Evolutionary conservation across 2,329 filamentous ascomycete species (phyloP).

Genomic region (Cordyceps javanica): DNA sequence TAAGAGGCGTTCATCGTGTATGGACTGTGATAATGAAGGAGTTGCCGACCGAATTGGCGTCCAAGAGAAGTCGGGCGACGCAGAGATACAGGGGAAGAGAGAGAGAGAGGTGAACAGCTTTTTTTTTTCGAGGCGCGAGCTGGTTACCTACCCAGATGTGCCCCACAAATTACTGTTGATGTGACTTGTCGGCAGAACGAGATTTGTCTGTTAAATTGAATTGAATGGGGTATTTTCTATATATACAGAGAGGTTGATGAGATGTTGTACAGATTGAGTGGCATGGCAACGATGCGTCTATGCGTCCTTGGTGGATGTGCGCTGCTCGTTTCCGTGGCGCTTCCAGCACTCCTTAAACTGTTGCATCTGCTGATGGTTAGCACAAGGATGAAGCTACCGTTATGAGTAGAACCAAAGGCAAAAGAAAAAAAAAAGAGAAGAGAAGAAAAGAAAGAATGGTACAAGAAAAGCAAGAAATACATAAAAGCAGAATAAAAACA

Average conservation of each 20-base stretch:
- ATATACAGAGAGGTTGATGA: background rate
- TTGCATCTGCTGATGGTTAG: slow-evolving; percentile 62
- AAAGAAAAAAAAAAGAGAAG: background rate
- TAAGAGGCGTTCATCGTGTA: slow-evolving; percentile 4
- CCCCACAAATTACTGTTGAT: background rate
- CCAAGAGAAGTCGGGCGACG: background rate
- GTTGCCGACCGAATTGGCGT: background rate
- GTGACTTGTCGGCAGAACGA: too few species aligned
- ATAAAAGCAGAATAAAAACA: too few species aligned
- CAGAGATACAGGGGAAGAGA: background rate
- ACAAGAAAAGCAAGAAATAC: too few species aligned
- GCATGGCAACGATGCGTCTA: slow-evolving; percentile 15
- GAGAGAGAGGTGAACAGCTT: background rate
- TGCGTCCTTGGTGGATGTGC: slow-evolving; percentile 70
- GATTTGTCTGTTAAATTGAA: background rate
- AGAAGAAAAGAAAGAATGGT: too few species aligned
- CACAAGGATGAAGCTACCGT: background rate
- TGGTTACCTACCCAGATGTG: background rate
- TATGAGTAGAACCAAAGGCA: too few species aligned
- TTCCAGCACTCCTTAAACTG: slow-evolving; percentile 90
- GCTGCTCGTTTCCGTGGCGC: slow-evolving; percentile 74
- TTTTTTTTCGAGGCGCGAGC: background rate
- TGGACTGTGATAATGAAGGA: background rate
- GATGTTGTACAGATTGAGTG: background rate
- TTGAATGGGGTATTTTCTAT: slow-evolving; percentile 1